Evolutionary conservation across 192 early-diverging fungal genomes (phyloP).

Genomic region (Backusella psychrophila): DNA sequence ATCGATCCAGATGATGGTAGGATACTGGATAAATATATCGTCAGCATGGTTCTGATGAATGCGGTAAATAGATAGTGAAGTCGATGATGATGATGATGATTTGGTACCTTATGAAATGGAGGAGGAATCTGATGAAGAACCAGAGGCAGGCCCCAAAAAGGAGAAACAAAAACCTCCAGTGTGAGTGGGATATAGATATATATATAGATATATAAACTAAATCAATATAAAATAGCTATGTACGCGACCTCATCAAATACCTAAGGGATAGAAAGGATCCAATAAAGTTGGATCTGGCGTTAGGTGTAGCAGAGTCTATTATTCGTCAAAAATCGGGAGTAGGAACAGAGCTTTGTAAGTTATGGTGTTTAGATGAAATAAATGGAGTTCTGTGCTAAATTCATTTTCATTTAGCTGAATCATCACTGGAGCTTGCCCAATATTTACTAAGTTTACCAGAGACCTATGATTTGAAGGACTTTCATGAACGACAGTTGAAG

Average conservation of each 20-base stretch:
- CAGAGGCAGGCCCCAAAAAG: background rate
- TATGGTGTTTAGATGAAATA: background rate
- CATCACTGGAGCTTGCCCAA: background rate
- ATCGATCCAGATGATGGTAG: background rate
- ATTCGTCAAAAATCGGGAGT: conserved; percentile 28
- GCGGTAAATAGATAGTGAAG: background rate
- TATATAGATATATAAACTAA: background rate
- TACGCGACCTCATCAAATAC: background rate
- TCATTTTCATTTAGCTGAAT: background rate
- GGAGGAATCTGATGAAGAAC: conserved; percentile 9
- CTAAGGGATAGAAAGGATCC: conserved; percentile 23
- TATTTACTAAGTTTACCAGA: conserved; percentile 16
- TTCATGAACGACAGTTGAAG: conserved; percentile 4
- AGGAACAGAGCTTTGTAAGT: conserved; percentile 26
- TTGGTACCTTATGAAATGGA: conserved; percentile 19
- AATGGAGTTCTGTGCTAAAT: background rate
- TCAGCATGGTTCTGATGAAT: background rate
- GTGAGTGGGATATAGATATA: background rate
- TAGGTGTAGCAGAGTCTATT: conserved; percentile 21
- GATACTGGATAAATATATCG: background rate
- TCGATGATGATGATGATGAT: background rate
- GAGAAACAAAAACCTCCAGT: background rate
- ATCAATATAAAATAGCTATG: background rate
- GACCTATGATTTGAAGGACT: conserved; percentile 13
- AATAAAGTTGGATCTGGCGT: conserved; percentile 27